Base-by-base conservation (phyloP, 2,329 filamentous ascomycete species). In the Stagonosporopsis vannaccii region DNA sequence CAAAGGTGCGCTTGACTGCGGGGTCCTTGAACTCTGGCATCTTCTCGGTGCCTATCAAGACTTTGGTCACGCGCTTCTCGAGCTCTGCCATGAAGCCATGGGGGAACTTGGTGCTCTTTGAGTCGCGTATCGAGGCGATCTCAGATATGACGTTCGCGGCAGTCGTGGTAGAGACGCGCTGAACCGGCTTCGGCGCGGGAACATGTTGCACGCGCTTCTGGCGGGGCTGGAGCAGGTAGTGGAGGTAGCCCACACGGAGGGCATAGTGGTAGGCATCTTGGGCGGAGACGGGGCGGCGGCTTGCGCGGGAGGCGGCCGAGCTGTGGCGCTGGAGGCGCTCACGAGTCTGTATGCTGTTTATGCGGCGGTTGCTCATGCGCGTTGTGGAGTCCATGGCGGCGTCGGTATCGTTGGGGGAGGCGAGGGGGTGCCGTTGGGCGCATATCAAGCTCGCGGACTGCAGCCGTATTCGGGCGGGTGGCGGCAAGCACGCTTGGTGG, bases 181-280 rank as follows among this genome's bases (percentile, higher is more conserved):
- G 86, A 39, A 83, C 75, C 7, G 84, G 80, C 59, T 86, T 84
- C 52, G 85, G 84, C 72, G 78, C 77, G 50, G 80, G 80, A 37
- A 95, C 87, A 84, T 92, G 96, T 79, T 97, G 92, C 71, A 94
- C 90, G 72, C 92, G 87, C 78, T 94, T 95, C 70, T 91, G 85
- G 71, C 92, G 90, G 61, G 95, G 94, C 75, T 97, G 92, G 48
- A 99, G 85, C 40, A 98, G 87, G 77, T 99, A 96, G 77, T 94
- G 85, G 56, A 99, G 89, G 77, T 92, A 97, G 66, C 94, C 94
- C 65, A 91, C 88, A 60, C 95, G 90, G 51, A 99, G 86, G 68
- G 93, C 92, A 78, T 92, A 97, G 61, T 88, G 90, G 79, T 96
- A 97, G 72, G 92, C 93, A 78, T 97, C 92, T 68, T 96, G 90